Base-by-base conservation (phyloP, 306 rosid genomes). In the Pterocarpus macrocarpus region DNA sequence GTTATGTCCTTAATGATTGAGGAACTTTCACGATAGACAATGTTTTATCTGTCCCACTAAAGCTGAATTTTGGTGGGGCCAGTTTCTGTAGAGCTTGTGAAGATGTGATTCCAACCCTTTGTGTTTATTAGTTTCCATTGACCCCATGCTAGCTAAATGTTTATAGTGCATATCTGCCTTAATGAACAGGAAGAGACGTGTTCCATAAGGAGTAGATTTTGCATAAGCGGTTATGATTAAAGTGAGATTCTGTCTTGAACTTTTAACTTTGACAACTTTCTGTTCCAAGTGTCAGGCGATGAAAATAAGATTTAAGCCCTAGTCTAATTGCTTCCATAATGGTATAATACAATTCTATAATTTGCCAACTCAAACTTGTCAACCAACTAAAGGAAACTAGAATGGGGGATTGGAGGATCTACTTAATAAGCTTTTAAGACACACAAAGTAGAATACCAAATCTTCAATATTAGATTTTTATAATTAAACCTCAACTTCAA, bases 141-240 rank as follows among this genome's bases (percentile, higher is more conserved):
- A 45, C 47, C 34, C 56, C 41, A 76, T 52, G 30, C 11, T 66
- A 14, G 30, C n/a, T 38, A 36, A 69, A 69, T 38, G 71, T 61
- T 76, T 2, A 12, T 28, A 53, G 70, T 41, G 61, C 53, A 39
- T 71, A 63, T 50, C 63, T 77, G 58, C 14, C 79, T 56, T 59
- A 66, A 57, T 58, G n/a, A 58, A 58, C 76, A 50, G 57, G 49
- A 66, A 68, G 57, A 67, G 68, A 66, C 80, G 68, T 83, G 73
- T 83, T 49, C 72, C 12, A 49, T 30, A 79, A 79, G 81, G 44
- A 38, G 43, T 14, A 39, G 67, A 73, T 72, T 65, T 72, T 4
- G 71, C 75, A 77, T 65, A 55, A 71, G 28, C 73, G 36, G 61
- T 45, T 58, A 73, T 83, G 80, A 79, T 83, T 78, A 73, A 64